A percentile compares a stretch with the other conserved stretches of the same genome.
Evolutionary conservation across 2,329 filamentous ascomycete species (phyloP).

Genomic region (Cadophora gregata): DNA sequence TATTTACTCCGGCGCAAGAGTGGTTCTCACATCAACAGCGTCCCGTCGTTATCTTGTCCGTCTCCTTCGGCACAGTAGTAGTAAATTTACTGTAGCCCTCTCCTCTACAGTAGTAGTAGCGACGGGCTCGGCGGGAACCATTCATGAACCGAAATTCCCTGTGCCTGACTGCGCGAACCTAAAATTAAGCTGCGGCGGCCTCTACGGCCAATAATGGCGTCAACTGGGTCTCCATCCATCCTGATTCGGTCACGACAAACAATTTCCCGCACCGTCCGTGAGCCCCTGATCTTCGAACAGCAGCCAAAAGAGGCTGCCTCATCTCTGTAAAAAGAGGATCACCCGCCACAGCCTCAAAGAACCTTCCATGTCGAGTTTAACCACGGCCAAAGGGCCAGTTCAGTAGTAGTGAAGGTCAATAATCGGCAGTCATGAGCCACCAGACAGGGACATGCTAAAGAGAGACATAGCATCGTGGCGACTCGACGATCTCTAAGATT

Average conservation of each 20-base stretch:
- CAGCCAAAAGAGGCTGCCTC: conserved; percentile 6
- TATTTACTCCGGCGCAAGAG: background rate
- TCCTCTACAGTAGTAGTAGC: background rate
- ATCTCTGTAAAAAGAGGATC: conserved; percentile 14
- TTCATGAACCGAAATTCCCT: conserved; percentile 12
- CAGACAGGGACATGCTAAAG: background rate
- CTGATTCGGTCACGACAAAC: conserved; percentile 8
- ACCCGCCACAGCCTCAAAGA: background rate
- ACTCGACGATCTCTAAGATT: conserved; percentile 9
- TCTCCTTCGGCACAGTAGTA: too few species aligned
- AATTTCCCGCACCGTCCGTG: conserved; percentile 12
- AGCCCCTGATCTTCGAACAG: conserved; percentile 15
- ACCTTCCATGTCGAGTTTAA: conserved; percentile 11
- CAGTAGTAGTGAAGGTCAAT: background rate
- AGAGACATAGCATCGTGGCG: background rate
- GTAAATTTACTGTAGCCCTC: too few species aligned
- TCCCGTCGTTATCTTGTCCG: background rate
- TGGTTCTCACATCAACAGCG: conserved; percentile 14
- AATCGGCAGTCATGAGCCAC: background rate
- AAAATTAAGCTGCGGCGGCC: conserved; percentile 16
- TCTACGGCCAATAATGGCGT: conserved; percentile 19
- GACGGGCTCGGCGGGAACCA: conserved; percentile 11
- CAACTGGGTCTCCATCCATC: background rate
- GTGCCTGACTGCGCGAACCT: background rate
- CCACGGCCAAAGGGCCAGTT: too few species aligned